Base-by-base conservation (phyloP, 2,329 filamentous ascomycete genomes). In the Fusarium staphyleae region DNA sequence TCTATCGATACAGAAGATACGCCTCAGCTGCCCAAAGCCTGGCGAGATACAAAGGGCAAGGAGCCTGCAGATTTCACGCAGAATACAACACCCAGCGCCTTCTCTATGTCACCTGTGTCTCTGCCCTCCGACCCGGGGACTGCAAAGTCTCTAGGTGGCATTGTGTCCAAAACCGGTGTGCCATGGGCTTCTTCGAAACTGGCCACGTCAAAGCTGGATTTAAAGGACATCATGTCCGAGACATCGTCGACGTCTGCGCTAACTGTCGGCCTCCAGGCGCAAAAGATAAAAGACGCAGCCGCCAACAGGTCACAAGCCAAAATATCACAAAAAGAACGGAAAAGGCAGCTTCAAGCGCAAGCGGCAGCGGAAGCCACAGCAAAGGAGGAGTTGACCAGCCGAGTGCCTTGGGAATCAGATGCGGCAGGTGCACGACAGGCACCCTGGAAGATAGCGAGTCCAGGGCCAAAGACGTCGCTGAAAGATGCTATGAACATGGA, bases 321-420 rank as follows among this genome's bases (percentile, higher is more conserved):
- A 70, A 74, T 96, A 62, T 96, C 93, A 0, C 95, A 98, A 66
- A 96, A 95, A 69, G 93, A 97, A 71, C 87, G 92, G 16, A 98
- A 96, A 75, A 90, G 85, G 69, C 85, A 92, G 60, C 85, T 91
- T 65, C 88, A 91, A 66, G 81, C 85, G 56, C 85, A 90, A 66
- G 75, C 80, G 18, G 75, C 70, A 18, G 70, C 77, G 29, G 75
- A 80, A 53, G 74, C 72, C 26, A 72, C 76, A 7, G 73, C 75
- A 6, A 67, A 68, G 32, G 66, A 68, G n/a, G 68, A 69, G 26
- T 63, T 66, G 26, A 33, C 57, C 11, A 71, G 61, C 22, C 55
- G 56, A n/a, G 72, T 74, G 15, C 75, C 81, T 2, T 81, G 81
- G 77, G 77, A 80, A 47, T 75, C 75, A 19, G 68, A 69, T 3